A percentile compares a stretch with the other conserved stretches of the same genome.
These are phyloP conservation scores for Backusella tarrabulga DNA, from an alignment of 192 early-diverging fungal genomes.

Conservation along the genomic window DNA sequence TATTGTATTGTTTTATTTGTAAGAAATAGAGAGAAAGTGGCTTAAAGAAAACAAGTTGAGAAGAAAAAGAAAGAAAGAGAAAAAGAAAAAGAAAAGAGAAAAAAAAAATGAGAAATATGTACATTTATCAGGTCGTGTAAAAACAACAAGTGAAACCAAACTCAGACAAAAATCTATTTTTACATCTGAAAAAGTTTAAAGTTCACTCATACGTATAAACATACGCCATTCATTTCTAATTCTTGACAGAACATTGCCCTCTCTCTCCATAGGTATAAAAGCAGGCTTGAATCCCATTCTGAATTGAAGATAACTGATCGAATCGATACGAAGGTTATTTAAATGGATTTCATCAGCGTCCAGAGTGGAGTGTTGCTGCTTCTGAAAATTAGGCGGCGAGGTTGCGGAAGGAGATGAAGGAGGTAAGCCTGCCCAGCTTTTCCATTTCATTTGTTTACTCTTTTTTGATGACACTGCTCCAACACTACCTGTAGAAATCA, in stretches of 20 bases:
- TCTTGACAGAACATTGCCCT: constrained; percentile 3
- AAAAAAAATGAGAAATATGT: neutral
- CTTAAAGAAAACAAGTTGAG: neutral
- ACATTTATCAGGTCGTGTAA: neutral
- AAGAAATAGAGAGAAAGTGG: neutral
- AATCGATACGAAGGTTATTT: constrained; percentile 8
- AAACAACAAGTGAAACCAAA: neutral
- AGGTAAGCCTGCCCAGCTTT: constrained; percentile 41
- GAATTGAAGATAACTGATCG: constrained; percentile 11
- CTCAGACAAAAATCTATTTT: neutral
- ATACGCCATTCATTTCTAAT: constrained; percentile 22
- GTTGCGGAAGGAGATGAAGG: neutral
- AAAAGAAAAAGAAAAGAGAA: neutral
- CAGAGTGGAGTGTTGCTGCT: neutral
- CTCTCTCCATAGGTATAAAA: constrained; percentile 15
- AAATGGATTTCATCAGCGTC: neutral
- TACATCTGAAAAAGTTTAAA: neutral
- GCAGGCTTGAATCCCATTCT: constrained; percentile 18
- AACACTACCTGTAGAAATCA: neutral
- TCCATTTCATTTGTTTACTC: constrained; percentile 32
- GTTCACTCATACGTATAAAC: constrained; percentile 7
- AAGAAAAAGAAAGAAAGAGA: neutral
- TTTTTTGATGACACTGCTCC: neutral
- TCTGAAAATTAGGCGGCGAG: neutral
- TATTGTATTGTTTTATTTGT: neutral